A percentile compares a stretch with the other conserved stretches of the same genome.
Conservation (phyloP, 164 flowering plant species). For the Magnolia changhungtana region DNA sequence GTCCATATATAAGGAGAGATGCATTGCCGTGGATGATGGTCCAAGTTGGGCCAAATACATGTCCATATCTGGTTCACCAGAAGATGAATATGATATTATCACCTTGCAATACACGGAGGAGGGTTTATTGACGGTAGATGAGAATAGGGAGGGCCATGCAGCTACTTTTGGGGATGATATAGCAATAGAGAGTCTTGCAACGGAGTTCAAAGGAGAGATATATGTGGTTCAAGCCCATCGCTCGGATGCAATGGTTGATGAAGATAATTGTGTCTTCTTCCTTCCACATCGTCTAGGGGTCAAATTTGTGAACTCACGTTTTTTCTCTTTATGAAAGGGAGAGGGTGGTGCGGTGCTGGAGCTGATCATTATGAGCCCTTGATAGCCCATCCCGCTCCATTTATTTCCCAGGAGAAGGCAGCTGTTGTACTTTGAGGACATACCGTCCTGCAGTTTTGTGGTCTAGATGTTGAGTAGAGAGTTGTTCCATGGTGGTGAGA, state of each 20-base stretch:
- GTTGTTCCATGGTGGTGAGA: constrained; percentile 10
- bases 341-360: constrained; percentile 40
- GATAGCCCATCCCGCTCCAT: constrained; percentile 56
- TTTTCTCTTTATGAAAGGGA: constrained; percentile 96
- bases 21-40: constrained; percentile 72
- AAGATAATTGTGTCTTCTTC: constrained; percentile 90
- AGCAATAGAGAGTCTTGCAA: constrained; percentile 85
- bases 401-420: constrained; percentile 66
- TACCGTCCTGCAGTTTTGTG: constrained; percentile 40
- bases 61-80: constrained; percentile 75
- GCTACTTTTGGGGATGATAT: constrained; percentile 98
- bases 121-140: constrained; percentile 83
- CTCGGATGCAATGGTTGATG: constrained; percentile 97
- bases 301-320: constrained; percentile 66
- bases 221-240: constrained; percentile 99
- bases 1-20: constrained; percentile 83
- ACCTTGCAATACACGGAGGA: constrained; percentile 88
- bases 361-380: constrained; percentile 92
- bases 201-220: constrained; percentile 85
- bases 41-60: constrained; percentile 90
- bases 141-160: constrained; percentile 74
- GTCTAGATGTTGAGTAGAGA: constrained; percentile 27
- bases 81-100: constrained; percentile 81
- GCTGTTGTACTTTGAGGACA: constrained; percentile 64
- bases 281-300: constrained; percentile 83